Evolutionary conservation across 495 filamentous ascomycete genomes (phyloP).

Genomic region (Pyronema domesticum): DNA sequence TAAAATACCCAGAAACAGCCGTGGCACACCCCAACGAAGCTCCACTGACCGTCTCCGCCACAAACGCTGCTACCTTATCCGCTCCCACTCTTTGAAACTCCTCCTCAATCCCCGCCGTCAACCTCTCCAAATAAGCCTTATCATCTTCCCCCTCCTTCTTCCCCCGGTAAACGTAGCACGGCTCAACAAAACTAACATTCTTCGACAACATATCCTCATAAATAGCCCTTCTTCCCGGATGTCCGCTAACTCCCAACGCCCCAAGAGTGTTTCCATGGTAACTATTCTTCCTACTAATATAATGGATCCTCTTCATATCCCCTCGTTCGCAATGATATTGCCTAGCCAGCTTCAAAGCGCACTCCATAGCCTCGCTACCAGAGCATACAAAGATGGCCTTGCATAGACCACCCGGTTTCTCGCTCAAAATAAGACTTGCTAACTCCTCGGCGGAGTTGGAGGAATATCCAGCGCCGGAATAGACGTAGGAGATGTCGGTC

Average conservation of each 20-base stretch:
- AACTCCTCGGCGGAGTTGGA: constrained; percentile 7
- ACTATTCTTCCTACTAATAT: constrained; percentile 49
- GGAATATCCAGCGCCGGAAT: constrained; percentile 3
- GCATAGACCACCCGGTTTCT: constrained; percentile 1
- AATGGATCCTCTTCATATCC: constrained; percentile 31
- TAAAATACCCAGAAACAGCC: constrained; percentile 45
- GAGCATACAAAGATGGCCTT: constrained; percentile 5
- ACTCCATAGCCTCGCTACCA: constrained; percentile 59
- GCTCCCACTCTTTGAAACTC: constrained; percentile 54
- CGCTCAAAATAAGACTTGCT: not conserved
- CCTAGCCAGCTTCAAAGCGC: constrained; percentile 45
- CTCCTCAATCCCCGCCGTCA: constrained; percentile 18
- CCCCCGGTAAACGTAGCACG: constrained; percentile 30
- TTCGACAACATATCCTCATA: constrained; percentile 47
- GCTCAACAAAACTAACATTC: constrained; percentile 33
- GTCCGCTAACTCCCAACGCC: constrained; percentile 44
- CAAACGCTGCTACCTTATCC: constrained; percentile 54
- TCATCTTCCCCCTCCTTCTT: constrained; percentile 23
- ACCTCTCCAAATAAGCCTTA: constrained; percentile 26
- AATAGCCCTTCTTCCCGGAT: constrained; percentile 41
- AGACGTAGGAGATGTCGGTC: not conserved
- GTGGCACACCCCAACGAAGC: constrained; percentile 46
- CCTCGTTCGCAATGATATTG: constrained; percentile 42
- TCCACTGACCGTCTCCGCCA: constrained; percentile 52
- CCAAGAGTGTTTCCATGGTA: constrained; percentile 65